A percentile compares a stretch with the other conserved stretches of the same genome.
Evolutionary conservation across 345 rosid genomes (phyloP).

Genomic region (Hibiscus mutabilis): DNA sequence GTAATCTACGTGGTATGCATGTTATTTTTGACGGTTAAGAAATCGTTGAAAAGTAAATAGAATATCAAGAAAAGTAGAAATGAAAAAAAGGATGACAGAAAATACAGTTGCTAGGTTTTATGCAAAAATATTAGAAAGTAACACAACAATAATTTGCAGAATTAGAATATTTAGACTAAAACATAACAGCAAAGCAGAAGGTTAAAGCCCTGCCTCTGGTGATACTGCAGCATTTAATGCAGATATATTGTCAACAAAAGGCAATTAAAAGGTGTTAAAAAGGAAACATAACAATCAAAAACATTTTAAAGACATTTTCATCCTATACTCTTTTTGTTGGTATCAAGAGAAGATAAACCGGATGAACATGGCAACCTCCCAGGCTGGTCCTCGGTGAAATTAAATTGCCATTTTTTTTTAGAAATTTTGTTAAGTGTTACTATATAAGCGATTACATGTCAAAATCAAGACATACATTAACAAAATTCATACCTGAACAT

Average conservation of each 20-base stretch:
- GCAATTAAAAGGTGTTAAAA: background rate
- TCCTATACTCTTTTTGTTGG: background rate
- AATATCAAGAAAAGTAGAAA: background rate
- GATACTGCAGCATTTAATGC: background rate
- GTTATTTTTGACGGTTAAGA: background rate
- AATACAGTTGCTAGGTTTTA: background rate
- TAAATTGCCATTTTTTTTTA: background rate
- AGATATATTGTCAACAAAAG: background rate
- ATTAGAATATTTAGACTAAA: background rate
- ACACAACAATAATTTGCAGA: background rate
- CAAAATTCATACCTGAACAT: slow-evolving; percentile 67
- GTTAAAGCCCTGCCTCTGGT: background rate
- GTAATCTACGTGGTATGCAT: background rate
- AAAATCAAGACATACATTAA: background rate
- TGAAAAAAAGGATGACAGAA: background rate
- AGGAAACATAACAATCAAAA: background rate
- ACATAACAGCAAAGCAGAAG: background rate
- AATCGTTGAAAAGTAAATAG: background rate
- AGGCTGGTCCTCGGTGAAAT: background rate
- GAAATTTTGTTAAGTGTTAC: background rate
- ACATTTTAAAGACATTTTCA: background rate
- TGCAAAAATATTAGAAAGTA: background rate
- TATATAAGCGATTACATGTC: background rate
- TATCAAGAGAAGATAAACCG: background rate
- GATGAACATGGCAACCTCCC: background rate